Conservation (phyloP, 306 rosid species). For the Trifolium dubium region DNA sequence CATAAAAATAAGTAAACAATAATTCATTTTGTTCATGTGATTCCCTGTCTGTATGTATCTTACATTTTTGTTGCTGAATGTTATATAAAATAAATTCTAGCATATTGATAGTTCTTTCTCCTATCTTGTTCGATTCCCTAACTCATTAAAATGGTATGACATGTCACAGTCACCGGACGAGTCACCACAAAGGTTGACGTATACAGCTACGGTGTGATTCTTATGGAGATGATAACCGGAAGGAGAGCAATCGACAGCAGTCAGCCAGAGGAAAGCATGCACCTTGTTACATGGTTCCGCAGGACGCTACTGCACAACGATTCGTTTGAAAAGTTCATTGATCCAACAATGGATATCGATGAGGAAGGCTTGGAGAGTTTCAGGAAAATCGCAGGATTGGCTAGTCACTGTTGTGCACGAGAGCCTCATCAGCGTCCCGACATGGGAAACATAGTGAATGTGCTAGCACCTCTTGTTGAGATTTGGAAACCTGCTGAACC, state of each 20-base stretch:
- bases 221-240: conserved; percentile 90
- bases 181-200: conserved; percentile 87
- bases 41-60: not conserved
- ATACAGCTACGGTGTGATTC: conserved; percentile 88
- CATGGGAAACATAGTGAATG: conserved; percentile 84
- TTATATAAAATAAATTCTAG: conserved; percentile 11
- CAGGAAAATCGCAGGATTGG: conserved; percentile 68
- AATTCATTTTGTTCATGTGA: not conserved
- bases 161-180: conserved; percentile 78
- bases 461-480: conserved; percentile 75
- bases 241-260: conserved; percentile 76
- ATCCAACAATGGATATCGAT: conserved; percentile 57
- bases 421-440: conserved; percentile 92
- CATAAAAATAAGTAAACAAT: not conserved
- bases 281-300: conserved; percentile 92
- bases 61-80: not conserved
- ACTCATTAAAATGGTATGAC: conserved; percentile 39
- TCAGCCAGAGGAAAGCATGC: conserved; percentile 77
- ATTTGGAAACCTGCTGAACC: conserved; percentile 78
- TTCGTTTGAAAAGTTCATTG: conserved; percentile 55
- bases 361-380: conserved; percentile 68
- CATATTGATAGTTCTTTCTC: not conserved
- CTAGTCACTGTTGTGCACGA: conserved; percentile 78
- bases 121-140: conserved; percentile 8
- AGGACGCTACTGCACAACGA: conserved; percentile 64